These are phyloP conservation scores for Trichoderma parareesei DNA, from an alignment of 495 filamentous ascomycete species.

Conservation along the genomic window DNA sequence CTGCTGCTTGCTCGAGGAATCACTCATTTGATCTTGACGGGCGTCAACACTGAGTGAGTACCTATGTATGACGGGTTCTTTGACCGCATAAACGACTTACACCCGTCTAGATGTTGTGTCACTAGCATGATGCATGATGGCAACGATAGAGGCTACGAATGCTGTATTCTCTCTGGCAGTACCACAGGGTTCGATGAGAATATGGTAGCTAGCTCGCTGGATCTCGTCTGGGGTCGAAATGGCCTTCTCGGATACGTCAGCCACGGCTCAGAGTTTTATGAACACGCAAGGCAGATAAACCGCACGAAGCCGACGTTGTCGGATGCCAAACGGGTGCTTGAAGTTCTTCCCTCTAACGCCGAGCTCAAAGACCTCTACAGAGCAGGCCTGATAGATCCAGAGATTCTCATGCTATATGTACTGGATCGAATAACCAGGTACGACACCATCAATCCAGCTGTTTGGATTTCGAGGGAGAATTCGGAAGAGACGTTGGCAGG, in stretches of 20 bases:
- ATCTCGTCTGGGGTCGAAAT: slow-evolving; percentile 29
- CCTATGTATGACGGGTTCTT: no score
- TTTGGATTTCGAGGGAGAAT: slow-evolving; percentile 45
- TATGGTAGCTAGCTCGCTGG: slow-evolving; percentile 28
- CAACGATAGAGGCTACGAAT: slow-evolving; percentile 68
- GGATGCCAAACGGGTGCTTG: no score
- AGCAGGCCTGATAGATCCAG: neutral
- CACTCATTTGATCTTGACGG: slow-evolving; percentile 57
- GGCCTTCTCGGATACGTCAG: slow-evolving; percentile 17
- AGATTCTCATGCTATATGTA: slow-evolving; percentile 24
- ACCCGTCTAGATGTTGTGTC: slow-evolving; percentile 42
- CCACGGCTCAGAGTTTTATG: neutral
- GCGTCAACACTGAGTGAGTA: slow-evolving; percentile 37
- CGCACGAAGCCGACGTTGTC: neutral
- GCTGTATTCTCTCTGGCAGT: slow-evolving; percentile 39
- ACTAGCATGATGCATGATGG: slow-evolving; percentile 62
- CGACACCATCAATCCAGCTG: slow-evolving; percentile 37
- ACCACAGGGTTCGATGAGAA: slow-evolving; percentile 31
- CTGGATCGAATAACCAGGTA: slow-evolving; percentile 38
- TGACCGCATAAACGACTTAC: neutral
- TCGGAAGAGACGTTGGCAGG: slow-evolving; percentile 31
- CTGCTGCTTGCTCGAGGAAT: slow-evolving; percentile 53
- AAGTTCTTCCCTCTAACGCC: slow-evolving; percentile 26
- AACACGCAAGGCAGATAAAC: neutral
- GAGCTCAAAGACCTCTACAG: neutral